Conservation (phyloP, 1,284 basidiomycete species). For the Cystobasidiaceae sp. region DNA sequence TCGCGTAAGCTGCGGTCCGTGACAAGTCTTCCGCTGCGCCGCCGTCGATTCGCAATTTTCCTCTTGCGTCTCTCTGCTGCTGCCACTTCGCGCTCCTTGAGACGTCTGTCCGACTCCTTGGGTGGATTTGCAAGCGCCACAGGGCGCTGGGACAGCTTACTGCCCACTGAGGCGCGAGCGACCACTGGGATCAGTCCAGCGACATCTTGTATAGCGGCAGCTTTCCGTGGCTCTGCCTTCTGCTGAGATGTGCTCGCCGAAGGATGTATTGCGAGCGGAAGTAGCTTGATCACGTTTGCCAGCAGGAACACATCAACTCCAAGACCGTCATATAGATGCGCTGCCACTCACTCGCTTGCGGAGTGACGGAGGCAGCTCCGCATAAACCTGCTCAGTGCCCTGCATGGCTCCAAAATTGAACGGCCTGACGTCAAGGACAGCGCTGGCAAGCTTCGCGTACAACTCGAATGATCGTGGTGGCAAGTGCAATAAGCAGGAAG, state of each 20-base stretch:
- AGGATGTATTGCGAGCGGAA: background rate
- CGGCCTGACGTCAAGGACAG: too few relatives aligned
- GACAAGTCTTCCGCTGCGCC: background rate
- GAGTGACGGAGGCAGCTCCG: slow-evolving; percentile 28
- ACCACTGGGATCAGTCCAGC: slow-evolving; percentile 16
- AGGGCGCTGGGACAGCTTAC: slow-evolving; percentile 13
- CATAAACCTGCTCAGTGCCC: background rate
- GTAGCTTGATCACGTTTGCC: background rate
- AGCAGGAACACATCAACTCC: background rate
- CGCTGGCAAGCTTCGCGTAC: too few relatives aligned
- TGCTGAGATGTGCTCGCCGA: background rate
- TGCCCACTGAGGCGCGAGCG: background rate
- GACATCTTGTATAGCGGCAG: too few relatives aligned
- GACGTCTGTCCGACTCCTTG: slow-evolving; percentile 14
- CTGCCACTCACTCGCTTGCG: too few relatives aligned
- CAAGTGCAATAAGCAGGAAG: too few relatives aligned
- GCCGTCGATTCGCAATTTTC: slow-evolving; percentile 13
- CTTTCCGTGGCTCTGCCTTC: background rate
- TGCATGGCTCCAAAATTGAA: too few relatives aligned
- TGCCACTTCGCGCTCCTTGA: background rate
- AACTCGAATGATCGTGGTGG: too few relatives aligned
- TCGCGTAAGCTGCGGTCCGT: background rate
- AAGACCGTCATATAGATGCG: background rate
- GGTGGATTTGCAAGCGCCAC: slow-evolving; percentile 16
- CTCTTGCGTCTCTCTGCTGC: background rate